A percentile compares a stretch with the other conserved stretches of the same genome.
These are phyloP conservation scores for Xylariales sp. DNA, from an alignment of 2,329 filamentous ascomycete species.

Conservation along the genomic window DNA sequence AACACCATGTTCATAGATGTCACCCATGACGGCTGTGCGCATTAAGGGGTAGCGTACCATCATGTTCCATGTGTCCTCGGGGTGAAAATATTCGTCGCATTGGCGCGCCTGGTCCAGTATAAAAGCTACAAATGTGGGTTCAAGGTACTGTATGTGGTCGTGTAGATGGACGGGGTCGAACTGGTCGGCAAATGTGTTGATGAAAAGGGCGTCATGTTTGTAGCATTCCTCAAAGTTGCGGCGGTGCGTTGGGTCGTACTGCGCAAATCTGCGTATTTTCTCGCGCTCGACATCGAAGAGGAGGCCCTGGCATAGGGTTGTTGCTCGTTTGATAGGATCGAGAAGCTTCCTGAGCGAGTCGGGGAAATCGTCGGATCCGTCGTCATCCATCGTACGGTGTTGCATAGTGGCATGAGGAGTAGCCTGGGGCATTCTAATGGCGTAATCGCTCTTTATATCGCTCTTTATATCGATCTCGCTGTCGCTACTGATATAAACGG, in stretches of 20 bases:
- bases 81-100: conserved; percentile 3
- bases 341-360: conserved; percentile 1
- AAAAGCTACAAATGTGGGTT: conserved; percentile 4
- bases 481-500: neutral
- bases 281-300: neutral
- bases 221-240: neutral
- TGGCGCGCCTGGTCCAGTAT: conserved; percentile 9
- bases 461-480: neutral
- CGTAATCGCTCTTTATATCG: no score
- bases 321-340: neutral
- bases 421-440: neutral
- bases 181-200: neutral
- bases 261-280: neutral
- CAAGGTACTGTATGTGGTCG: neutral
- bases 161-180: neutral
- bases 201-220: neutral
- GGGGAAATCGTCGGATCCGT: conserved; percentile 3
- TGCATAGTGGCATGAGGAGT: conserved; percentile 1
- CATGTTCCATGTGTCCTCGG: conserved; percentile 13
- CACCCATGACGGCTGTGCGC: conserved; percentile 3
- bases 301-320: neutral
- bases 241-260: neutral
- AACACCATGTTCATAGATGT: neutral
- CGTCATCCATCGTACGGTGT: conserved; percentile 9
- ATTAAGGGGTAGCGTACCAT: conserved; percentile 9